Percentiles rank a stretch among this genome's conserved stretches.
phyloP scores from a whole-genome alignment of 2,329 filamentous ascomycete genomes.

The Xylariaceae sp. region DNA sequence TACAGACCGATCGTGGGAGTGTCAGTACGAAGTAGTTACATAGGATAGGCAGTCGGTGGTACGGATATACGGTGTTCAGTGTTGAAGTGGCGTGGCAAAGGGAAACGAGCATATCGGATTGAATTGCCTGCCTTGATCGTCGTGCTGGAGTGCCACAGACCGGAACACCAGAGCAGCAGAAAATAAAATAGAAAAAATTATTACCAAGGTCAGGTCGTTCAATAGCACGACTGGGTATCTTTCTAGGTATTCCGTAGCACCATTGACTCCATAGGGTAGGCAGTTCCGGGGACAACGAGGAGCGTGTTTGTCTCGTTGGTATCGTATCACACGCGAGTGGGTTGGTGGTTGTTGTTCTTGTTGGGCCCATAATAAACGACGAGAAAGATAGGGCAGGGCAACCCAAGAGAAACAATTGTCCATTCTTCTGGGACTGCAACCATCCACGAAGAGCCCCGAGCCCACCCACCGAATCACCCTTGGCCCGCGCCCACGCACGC shows the following conservation, averaged over 20 bases:
- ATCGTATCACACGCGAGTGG: neutral
- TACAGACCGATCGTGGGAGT: neutral
- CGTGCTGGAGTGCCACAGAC: slow-evolving; percentile 9
- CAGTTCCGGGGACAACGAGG: neutral
- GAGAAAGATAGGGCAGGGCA: neutral
- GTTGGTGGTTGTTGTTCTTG: too few species aligned
- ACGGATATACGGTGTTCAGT: neutral
- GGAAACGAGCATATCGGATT: slow-evolving; percentile 8
- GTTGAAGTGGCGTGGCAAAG: slow-evolving; percentile 8
- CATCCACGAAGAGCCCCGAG: neutral
- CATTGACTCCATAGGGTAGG: neutral
- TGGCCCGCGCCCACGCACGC: neutral
- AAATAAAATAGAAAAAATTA: neutral
- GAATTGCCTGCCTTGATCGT: slow-evolving; percentile 12
- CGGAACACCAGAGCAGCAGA: neutral
- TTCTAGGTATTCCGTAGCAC: neutral
- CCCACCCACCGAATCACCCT: too few species aligned
- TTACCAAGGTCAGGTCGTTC: neutral
- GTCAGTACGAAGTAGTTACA: neutral
- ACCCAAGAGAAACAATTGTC: slow-evolving; percentile 14
- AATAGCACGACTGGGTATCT: neutral
- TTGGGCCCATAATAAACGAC: neutral
- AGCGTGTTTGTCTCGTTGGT: neutral
- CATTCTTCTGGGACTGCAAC: slow-evolving; percentile 16
- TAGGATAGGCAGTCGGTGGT: too few species aligned